Evolutionary conservation across 2,329 filamentous ascomycete genomes (phyloP).

Genomic region (Sporothrix pseudoabietina): DNA sequence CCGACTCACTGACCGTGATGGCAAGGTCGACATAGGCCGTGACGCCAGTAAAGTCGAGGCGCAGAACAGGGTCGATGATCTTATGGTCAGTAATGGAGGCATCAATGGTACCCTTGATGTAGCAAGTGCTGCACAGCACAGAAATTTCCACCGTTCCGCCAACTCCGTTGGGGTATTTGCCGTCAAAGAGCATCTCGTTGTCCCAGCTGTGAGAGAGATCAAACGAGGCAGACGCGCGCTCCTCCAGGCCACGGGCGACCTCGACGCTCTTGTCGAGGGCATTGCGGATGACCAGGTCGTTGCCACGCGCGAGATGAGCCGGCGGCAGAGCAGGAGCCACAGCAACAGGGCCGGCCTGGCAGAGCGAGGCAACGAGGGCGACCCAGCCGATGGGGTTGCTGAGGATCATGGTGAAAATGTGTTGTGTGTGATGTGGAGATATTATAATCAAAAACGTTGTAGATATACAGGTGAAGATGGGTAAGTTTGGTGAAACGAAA

Average conservation of each 20-base stretch:
- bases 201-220: conserved; percentile 34
- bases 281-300: conserved; percentile 32
- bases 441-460: neutral
- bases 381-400: conserved; percentile 27
- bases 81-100: conserved; percentile 48
- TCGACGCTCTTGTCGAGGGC: conserved; percentile 32
- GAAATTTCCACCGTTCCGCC: conserved; percentile 36
- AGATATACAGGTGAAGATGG: neutral
- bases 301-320: conserved; percentile 25
- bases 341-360: conserved; percentile 28
- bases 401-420: conserved; percentile 20
- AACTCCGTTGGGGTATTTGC: neutral
- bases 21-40: conserved; percentile 56
- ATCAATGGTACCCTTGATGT: conserved; percentile 52
- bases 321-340: conserved; percentile 25
- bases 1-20: conserved; percentile 48
- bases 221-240: conserved; percentile 32
- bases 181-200: conserved; percentile 33
- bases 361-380: conserved; percentile 26
- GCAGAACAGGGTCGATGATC: conserved; percentile 45
- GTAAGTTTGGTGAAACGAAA: neutral
- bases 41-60: conserved; percentile 52
- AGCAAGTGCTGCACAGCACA: conserved; percentile 52
- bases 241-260: conserved; percentile 31
- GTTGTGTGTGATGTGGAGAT: neutral